Evolutionary conservation across 441 rosid species (phyloP), one percentile per base, ranked within the genome.

Genomic region (Eugenia klotzschiana): DNA sequence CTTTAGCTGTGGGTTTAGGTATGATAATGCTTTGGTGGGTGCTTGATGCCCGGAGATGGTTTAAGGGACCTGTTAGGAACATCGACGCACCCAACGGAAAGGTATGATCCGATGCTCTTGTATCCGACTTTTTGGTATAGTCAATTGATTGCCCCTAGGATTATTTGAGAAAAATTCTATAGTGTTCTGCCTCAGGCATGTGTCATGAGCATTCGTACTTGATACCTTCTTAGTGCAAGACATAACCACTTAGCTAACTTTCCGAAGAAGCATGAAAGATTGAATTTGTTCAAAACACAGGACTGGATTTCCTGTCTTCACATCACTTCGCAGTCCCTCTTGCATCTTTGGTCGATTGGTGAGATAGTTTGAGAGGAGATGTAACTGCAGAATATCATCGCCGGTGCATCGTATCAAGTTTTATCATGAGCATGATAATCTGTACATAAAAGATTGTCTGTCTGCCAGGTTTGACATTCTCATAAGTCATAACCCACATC

Each of bases 51-150:
- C 88, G 91, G 46, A 92, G 84, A 87, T 93, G 92, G 94, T 93
- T 93, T 84, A 89, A 89, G 79, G 94, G 93, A 51, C 94, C 94
- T 80, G 94, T 89, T 29, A 86, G 91, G 85, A 92, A 92, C 86
- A 90, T 91, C 55, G 86, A 86, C 79, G 20, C 41, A 46, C 86
- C 51, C 22, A 83, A 79, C 25, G 83, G 73, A 64, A 33, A 64
- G 25, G 46, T 2, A 18, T 64, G n/a, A 64, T 64, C n/a, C 0
- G 43, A 64, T 33, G 74, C 43, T 33, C 43, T 33, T 64, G 46
- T 18, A 64, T 64, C 23, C 12, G 14, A 64, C 22, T n/a, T 18
- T 64, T 64, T n/a, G 8, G 7, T 8, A 64, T 18, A 33, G 46
- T 33, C 46, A 64, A 64, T 33, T 18, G 43, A 43, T 33, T 64